phyloP scores from a whole-genome alignment of 306 rosid species.

The Canavalia ensiformis region DNA sequence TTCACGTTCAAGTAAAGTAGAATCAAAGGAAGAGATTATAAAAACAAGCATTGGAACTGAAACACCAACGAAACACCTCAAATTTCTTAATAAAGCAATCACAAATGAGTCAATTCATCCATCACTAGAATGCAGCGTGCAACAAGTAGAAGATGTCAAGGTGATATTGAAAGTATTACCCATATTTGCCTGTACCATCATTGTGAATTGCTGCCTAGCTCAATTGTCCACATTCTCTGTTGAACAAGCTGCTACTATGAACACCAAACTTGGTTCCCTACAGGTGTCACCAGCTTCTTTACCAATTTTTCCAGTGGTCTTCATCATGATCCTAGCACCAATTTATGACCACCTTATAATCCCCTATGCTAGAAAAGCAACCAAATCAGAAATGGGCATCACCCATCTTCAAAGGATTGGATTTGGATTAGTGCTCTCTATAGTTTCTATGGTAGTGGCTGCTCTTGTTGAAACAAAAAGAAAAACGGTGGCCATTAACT shows the following conservation, averaged over 20 bases:
- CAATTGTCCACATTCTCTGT: conserved; percentile 93
- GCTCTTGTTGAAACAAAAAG: conserved; percentile 89
- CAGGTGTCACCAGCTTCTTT: conserved; percentile 93
- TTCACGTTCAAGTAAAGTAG: conserved; percentile 49
- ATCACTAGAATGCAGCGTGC: conserved; percentile 67
- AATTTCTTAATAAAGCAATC: conserved; percentile 71
- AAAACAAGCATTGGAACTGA: conserved; percentile 42
- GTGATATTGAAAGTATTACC: conserved; percentile 78
- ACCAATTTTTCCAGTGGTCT: conserved; percentile 88
- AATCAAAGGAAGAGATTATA: conserved; percentile 37
- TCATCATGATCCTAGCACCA: conserved; percentile 87
- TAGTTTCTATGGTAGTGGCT: conserved; percentile 89
- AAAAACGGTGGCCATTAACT: conserved; percentile 64
- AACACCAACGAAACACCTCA: conserved; percentile 58
- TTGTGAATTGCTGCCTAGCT: conserved; percentile 91
- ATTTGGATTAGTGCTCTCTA: conserved; percentile 77
- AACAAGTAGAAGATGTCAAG: conserved; percentile 87
- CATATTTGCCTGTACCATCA: conserved; percentile 83
- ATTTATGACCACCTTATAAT: conserved; percentile 80
- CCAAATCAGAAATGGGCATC: conserved; percentile 84
- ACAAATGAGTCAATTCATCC: conserved; percentile 53
- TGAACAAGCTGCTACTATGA: conserved; percentile 91
- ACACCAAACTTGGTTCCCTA: conserved; percentile 82
- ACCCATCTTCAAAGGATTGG: conserved; percentile 90
- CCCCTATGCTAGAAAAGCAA: conserved; percentile 71